Evolutionary conservation across 371 early-diverging fungal genomes (phyloP), one percentile per base, ranked within the genome.

Genomic region (Coemansia sp.): DNA sequence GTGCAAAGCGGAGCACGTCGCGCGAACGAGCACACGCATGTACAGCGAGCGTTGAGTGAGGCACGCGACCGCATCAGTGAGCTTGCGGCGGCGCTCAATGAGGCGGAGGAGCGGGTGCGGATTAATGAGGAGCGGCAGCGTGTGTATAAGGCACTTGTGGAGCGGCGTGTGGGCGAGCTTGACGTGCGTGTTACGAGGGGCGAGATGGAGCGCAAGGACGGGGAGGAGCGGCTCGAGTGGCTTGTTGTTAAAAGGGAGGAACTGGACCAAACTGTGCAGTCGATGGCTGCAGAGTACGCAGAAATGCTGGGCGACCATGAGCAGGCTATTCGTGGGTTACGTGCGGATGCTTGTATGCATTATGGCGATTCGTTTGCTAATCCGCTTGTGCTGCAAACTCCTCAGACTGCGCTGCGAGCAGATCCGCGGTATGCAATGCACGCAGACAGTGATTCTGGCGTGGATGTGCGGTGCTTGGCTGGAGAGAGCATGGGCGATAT

Each of bases 281-380:
- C 57, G 42, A 56, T 67, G 4, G 53, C 71, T 18, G 16, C 29
- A 6, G 76, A 70, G 48, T 75, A 67, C 37, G 61, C 60, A 5
- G 50, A 64, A 5, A 75, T 71, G 76, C 62, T 75, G 24, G 53
- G 64, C 27, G 71, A 71, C 10, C 76, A 75, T 18, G 76, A 75
- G 54, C 71, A 70, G 62, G 37, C 67, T 3, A 67, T 75, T 10
- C 54, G 76, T 4, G 34, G 10, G 34, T 34, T 34, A 10, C 34
- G 34, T 34, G 34, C 34, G 7, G 34, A 8, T 45, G 40, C 64
- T 70, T 18, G 10, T 21, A 5, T 18, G 50, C 50, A 50, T 21
- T 47, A 45, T 48, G 18, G 10, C 34, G 34, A 34, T 34, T 34
- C 34, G 26, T 26, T 26, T 26, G 26, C 26, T 26, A 26, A 26